phyloP scores from a whole-genome alignment of 805 yeast species.

The Scheffersomyces coipomensis region DNA sequence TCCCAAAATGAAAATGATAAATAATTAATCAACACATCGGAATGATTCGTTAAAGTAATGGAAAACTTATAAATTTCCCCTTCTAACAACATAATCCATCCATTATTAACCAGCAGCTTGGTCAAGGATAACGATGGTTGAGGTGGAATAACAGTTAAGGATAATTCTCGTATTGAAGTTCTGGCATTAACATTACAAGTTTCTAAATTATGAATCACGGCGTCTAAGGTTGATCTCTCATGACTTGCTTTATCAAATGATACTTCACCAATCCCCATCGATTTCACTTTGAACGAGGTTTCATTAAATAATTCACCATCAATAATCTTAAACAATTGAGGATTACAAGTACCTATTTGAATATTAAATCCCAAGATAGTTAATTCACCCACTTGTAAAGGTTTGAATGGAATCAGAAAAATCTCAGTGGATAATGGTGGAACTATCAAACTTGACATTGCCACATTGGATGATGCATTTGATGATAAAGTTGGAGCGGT shows the following conservation, averaged over 20 bases:
- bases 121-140: conserved; percentile 64
- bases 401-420: conserved; percentile 46
- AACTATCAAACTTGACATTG: conserved; percentile 12
- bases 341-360: conserved; percentile 48
- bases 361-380: conserved; percentile 52
- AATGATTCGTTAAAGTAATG: conserved; percentile 55
- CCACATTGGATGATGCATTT: not conserved
- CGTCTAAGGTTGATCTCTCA: conserved; percentile 1
- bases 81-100: conserved; percentile 74
- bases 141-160: conserved; percentile 34
- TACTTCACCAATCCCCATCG: not conserved
- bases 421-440: conserved; percentile 28
- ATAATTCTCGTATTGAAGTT: conserved; percentile 15
- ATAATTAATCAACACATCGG: conserved; percentile 54
- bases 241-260: not conserved
- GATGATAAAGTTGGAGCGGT: conserved; percentile 1
- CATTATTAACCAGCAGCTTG: conserved; percentile 53
- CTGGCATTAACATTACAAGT: conserved; percentile 16
- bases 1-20: conserved; percentile 67
- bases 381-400: conserved; percentile 48
- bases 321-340: conserved; percentile 44
- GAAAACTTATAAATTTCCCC: conserved; percentile 62
- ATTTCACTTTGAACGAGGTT: not conserved
- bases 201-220: conserved; percentile 23
- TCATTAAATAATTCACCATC: conserved; percentile 11